Conservation (phyloP, 371 early-diverging fungal genomes). For the Nematocida ironsii region DNA sequence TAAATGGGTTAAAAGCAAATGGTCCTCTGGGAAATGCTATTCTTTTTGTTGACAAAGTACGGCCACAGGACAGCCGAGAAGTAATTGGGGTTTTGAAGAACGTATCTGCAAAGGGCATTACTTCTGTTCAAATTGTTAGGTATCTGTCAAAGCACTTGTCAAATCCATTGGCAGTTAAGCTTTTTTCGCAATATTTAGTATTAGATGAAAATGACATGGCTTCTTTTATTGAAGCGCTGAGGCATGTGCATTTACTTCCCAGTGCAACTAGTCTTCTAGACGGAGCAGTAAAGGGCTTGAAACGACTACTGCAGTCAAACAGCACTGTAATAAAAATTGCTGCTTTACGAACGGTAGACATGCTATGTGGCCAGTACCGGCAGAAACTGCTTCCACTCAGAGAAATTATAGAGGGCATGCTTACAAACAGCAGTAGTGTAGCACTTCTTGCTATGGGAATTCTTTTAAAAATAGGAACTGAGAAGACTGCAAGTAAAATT, state of each 20-base stretch:
- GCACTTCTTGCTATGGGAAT: slow-evolving; percentile 65
- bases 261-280: slow-evolving; percentile 50
- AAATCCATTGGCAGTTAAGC: slow-evolving; percentile 13
- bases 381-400: slow-evolving; percentile 60
- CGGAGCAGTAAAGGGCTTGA: slow-evolving; percentile 51
- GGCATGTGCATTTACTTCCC: slow-evolving; percentile 15
- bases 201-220: slow-evolving; percentile 36
- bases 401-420: slow-evolving; percentile 66
- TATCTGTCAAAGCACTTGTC: slow-evolving; percentile 20
- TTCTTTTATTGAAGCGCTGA: slow-evolving; percentile 53
- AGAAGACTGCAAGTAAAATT: slow-evolving; percentile 63
- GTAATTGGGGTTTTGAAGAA: slow-evolving; percentile 7
- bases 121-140: slow-evolving; percentile 18
- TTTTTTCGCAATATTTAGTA: slow-evolving; percentile 12
- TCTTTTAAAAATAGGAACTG: slow-evolving; percentile 67
- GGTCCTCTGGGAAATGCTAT: slow-evolving; percentile 62
- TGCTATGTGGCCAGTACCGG: slow-evolving; percentile 57
- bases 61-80: slow-evolving; percentile 36
- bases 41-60: slow-evolving; percentile 27
- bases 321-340: slow-evolving; percentile 56
- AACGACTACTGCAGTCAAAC: slow-evolving; percentile 55
- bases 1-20: slow-evolving; percentile 37
- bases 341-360: slow-evolving; percentile 62
- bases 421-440: slow-evolving; percentile 51
- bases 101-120: slow-evolving; percentile 26